Evolutionary conservation across 2,329 filamentous ascomycete genomes (phyloP).

Genomic region (Boeremia lycopersici): DNA sequence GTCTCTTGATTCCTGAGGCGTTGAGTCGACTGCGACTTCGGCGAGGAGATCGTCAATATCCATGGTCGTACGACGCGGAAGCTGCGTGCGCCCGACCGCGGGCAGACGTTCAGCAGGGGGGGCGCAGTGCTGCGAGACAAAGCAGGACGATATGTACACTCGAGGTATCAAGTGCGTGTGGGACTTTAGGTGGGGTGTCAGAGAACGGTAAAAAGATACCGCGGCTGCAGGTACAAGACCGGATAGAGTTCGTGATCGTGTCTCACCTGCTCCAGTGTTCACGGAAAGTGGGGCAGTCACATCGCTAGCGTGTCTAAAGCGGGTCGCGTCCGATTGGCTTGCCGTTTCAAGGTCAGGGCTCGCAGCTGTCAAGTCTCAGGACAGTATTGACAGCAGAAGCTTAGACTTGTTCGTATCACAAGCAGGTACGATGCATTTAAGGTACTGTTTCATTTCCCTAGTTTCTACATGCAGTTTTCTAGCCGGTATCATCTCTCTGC

Average conservation of each 20-base stretch:
- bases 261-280: slow-evolving; percentile 11
- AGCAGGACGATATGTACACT: not conserved
- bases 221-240: slow-evolving; percentile 1
- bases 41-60: slow-evolving; percentile 61
- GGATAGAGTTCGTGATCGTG: slow-evolving; percentile 2
- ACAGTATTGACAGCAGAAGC: slow-evolving; percentile 9
- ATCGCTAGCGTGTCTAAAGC: slow-evolving; percentile 9
- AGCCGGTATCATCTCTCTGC: slow-evolving; percentile 30
- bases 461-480: slow-evolving; percentile 30
- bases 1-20: slow-evolving; percentile 69
- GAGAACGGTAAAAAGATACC: not conserved
- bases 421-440: slow-evolving; percentile 5
- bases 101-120: not conserved
- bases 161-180: not conserved
- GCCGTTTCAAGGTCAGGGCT: not conserved
- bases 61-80: slow-evolving; percentile 34
- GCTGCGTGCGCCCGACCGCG: not conserved
- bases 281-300: slow-evolving; percentile 9
- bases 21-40: slow-evolving; percentile 51
- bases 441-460: slow-evolving; percentile 33
- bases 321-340: slow-evolving; percentile 14
- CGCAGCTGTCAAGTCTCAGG: slow-evolving; percentile 8
- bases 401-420: not conserved
- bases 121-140: not conserved
- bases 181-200: not conserved